phyloP scores from a whole-genome alignment of 2,329 filamentous ascomycete genomes.

The Fusarium sp. region DNA sequence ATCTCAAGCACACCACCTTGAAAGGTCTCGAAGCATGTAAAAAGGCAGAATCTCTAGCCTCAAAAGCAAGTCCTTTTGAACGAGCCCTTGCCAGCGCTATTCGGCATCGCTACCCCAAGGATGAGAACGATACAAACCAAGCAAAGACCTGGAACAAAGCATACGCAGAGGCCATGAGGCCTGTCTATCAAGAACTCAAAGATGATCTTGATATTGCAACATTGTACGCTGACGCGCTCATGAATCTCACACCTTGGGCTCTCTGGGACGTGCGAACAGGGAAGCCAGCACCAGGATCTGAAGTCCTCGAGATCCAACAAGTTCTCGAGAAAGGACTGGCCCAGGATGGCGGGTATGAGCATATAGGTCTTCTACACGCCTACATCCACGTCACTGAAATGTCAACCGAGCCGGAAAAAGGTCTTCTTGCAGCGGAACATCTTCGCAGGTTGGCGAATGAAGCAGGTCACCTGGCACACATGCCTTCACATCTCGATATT shows the following conservation, averaged over 20 bases:
- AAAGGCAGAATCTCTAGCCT: constrained; percentile 25
- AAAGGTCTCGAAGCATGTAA: constrained; percentile 20
- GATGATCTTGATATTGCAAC: constrained; percentile 50
- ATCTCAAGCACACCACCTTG: constrained; percentile 33
- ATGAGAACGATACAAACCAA: constrained; percentile 52
- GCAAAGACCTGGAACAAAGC: constrained; percentile 54
- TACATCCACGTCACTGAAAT: constrained; percentile 86
- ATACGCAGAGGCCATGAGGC: constrained; percentile 48
- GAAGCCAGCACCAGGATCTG: constrained; percentile 46
- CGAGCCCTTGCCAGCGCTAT: constrained; percentile 72
- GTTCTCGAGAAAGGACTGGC: constrained; percentile 61
- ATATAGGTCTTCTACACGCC: constrained; percentile 78
- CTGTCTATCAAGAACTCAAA: constrained; percentile 47
- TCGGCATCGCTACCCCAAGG: constrained; percentile 66
- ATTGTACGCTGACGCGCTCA: constrained; percentile 52
- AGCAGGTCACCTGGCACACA: constrained; percentile 75
- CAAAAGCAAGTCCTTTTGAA: constrained; percentile 56
- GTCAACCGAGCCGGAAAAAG: constrained; percentile 70
- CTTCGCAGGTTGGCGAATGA: constrained; percentile 74
- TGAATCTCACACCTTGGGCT: constrained; percentile 57
- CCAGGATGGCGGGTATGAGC: constrained; percentile 53
- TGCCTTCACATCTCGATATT: constrained; percentile 80
- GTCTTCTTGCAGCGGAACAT: constrained; percentile 67
- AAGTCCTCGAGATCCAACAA: constrained; percentile 48
- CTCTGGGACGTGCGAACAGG: constrained; percentile 54